Conservation (phyloP, 495 filamentous ascomycete genomes). For the Penicillium pancosmium region DNA sequence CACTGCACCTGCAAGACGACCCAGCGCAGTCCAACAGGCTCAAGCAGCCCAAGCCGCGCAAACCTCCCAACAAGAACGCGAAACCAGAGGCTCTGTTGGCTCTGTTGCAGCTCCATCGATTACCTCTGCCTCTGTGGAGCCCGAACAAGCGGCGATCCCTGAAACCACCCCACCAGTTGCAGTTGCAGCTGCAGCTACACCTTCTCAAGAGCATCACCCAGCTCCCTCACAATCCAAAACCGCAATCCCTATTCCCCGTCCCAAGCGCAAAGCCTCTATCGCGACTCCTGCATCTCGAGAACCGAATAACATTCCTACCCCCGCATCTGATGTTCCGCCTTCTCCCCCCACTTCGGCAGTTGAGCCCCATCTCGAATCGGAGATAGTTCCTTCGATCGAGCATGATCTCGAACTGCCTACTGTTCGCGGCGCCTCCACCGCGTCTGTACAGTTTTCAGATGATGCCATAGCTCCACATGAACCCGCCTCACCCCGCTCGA, state of each 20-base stretch:
- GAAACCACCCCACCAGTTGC: conserved; percentile 16
- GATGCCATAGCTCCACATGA: background rate
- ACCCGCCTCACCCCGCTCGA: background rate
- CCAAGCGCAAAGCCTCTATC: conserved; percentile 33
- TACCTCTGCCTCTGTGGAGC: conserved; percentile 25
- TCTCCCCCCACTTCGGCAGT: conserved; percentile 15
- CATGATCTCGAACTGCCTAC: conserved; percentile 10
- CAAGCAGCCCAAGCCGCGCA: conserved; percentile 38
- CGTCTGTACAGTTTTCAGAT: background rate
- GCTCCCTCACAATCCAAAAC: conserved; percentile 18
- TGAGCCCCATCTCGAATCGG: conserved; percentile 7
- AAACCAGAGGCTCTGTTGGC: conserved; percentile 24
- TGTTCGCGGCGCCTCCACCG: background rate
- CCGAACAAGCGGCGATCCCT: conserved; percentile 16
- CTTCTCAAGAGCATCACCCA: conserved; percentile 19
- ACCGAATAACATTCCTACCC: conserved; percentile 4
- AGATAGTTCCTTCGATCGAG: conserved; percentile 21
- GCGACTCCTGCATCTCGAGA: conserved; percentile 5
- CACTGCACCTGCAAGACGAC: conserved; percentile 37
- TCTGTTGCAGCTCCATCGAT: conserved; percentile 24
- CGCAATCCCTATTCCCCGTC: conserved; percentile 33
- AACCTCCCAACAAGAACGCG: conserved; percentile 26
- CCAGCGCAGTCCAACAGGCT: conserved; percentile 42
- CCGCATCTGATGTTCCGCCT: conserved; percentile 18
- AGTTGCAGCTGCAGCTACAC: background rate